Evolutionary conservation across 768 basidiomycete species (phyloP), one percentile per base, ranked within the genome.

Genomic region (Boletus tylopilopsis): DNA sequence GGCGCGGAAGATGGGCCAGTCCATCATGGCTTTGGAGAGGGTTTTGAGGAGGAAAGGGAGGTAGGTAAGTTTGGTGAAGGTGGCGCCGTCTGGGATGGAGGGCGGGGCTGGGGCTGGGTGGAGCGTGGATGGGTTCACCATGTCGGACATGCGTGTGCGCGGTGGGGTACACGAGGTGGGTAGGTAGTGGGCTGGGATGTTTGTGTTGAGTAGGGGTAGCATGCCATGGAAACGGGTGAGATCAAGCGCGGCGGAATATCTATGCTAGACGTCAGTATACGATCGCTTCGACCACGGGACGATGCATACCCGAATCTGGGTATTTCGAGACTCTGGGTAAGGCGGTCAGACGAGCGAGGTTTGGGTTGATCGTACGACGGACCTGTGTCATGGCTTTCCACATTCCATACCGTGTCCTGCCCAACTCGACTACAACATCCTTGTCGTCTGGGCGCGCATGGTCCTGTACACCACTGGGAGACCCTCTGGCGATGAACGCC

Each of bases 301-400:
- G 16, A 40, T 13, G 56, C 79, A 49, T 56, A 84, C 76, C 89
- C 87, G 54, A 94, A 94, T 60, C 87, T 87, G 16, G 91, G 90
- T 56, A 93, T 87, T 59, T 87, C 81, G 45, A 94, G 74, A 58
- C 90, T 90, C 90, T 90, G 56, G 6, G 46, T 16, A 29, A 34
- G 8, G n/a, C 13, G 13, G 4, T 58, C 18, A 58, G 41, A 9
- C 7, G 29, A 0, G 6, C 16, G n/a, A 22, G 3, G 16, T 29
- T 1, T 18, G 12, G 18, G 11, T 40, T 3, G 11, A 30, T n/a
- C 2, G 33, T 18, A 36, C 18, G 54, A 47, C 70, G 23, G 42
- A 84, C 89, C 79, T 88, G 89, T 10, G 75, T 79, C 91, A 94
- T 94, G 3, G 89, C 86, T 57, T 88, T 89, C 84, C 82, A 94